Evolutionary conservation across 805 yeast species (phyloP), one percentile per base, ranked within the genome.

Genomic region (Candida pini): DNA sequence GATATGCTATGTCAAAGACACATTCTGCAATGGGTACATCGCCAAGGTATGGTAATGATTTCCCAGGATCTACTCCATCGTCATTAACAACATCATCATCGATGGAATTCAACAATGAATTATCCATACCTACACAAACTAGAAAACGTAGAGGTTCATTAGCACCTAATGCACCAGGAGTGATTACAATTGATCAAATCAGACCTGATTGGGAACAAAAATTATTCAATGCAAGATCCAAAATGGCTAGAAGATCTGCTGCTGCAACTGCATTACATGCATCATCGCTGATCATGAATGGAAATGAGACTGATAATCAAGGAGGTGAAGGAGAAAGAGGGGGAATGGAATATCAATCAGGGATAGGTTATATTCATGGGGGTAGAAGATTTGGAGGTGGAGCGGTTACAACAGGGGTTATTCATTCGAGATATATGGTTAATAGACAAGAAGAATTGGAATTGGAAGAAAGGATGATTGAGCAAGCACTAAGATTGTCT

Each of bases 221-320:
- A 43, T 69, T 90, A 31, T 66, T 70, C 7, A 68, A 75, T 33
- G 95, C 96, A 4, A 72, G 89, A 33, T 71, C 79, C 39, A 79
- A 79, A 44, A 62, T 87, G 23, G 96, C 95, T 0, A 72, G 95
- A 38, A 72, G 87, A 49, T 80, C 96, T 0, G 97, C 97, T 0
- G 86, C 95, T 10, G 97, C 97, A 0, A 85, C 86, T 22, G 96
- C 96, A 1, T 74, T 90, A 26, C 97, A 90, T 59, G 89, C 95
- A 2, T 78, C 94, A 9, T 87, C 88, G 37, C 70, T 86, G 48
- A 54, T 87, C 21, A 65, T 81, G 12, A 65, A 60, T 9, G 19
- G 32, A 10, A 31, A 33, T 9, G 41, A 30, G 16, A 27, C 28
- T 18, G 36, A 14, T 10, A 15, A 12, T 13, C 38, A 25, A 14